Evolutionary conservation across 768 basidiomycete genomes (phyloP).

Genomic region (Clavaria fumosa): DNA sequence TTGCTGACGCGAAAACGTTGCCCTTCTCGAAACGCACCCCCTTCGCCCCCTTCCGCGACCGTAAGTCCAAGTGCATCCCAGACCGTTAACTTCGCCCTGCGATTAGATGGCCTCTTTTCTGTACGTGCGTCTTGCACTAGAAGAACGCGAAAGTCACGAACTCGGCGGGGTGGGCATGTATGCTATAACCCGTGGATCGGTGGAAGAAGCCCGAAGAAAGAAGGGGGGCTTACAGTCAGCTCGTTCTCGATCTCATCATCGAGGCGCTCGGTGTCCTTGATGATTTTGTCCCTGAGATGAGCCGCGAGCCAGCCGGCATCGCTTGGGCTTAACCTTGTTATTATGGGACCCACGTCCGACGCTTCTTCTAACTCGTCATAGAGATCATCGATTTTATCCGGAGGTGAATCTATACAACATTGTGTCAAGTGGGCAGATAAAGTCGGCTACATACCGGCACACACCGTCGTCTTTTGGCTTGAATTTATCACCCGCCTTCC

Average conservation of each 20-base stretch:
- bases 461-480: constrained; percentile 27
- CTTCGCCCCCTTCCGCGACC: constrained; percentile 32
- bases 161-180: constrained; percentile 56
- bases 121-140: constrained; percentile 50
- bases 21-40: constrained; percentile 41
- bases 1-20: constrained; percentile 50
- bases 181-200: constrained; percentile 19
- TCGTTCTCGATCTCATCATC: constrained; percentile 56
- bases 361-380: constrained; percentile 54
- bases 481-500: constrained; percentile 35
- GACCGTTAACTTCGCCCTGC: constrained; percentile 64
- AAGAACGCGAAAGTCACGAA: constrained; percentile 63
- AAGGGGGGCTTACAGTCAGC: constrained; percentile 38
- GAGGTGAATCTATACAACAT: constrained; percentile 18
- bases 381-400: constrained; percentile 36
- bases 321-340: constrained; percentile 24
- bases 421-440: not conserved
- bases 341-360: constrained; percentile 24
- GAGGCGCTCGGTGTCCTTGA: constrained; percentile 33
- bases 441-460: too few species aligned
- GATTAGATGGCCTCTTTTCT: constrained; percentile 30
- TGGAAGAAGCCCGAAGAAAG: not conserved
- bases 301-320: constrained; percentile 53
- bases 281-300: constrained; percentile 32
- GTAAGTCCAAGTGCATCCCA: constrained; percentile 57